These are phyloP conservation scores for Houttuynia cordata DNA, from an alignment of 164 flowering plant species.

Conservation along the genomic window DNA sequence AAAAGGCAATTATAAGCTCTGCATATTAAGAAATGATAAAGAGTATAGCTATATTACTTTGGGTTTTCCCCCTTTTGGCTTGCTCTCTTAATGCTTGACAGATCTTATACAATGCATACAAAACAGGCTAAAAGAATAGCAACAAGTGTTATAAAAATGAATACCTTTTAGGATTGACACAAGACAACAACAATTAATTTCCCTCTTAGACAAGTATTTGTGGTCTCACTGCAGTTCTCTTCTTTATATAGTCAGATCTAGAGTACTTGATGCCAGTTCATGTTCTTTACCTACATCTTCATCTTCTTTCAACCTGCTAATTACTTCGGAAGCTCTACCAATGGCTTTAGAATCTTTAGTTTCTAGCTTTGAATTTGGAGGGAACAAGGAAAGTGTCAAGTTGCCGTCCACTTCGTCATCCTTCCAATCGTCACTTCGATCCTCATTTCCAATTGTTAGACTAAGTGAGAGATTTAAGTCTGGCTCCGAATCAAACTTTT, in stretches of 20 bases:
- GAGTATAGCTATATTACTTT: too few relatives aligned
- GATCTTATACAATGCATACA: constrained; percentile 1
- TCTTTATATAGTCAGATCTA: constrained; percentile 85
- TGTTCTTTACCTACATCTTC: constrained; percentile 9
- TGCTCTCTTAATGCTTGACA: too few relatives aligned
- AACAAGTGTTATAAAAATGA: constrained; percentile 18
- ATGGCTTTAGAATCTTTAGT: background rate
- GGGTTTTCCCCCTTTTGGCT: too few relatives aligned
- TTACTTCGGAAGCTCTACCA: constrained; percentile 6
- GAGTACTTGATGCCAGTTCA: constrained; percentile 47
- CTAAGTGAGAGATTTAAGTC: constrained; percentile 49
- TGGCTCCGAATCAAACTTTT: constrained; percentile 21
- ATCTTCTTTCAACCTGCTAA: constrained; percentile 23
- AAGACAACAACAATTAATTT: constrained; percentile 7
- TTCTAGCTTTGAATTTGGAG: constrained; percentile 11
- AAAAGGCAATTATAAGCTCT: too few relatives aligned
- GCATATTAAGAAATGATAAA: too few relatives aligned
- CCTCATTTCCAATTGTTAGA: constrained; percentile 10
- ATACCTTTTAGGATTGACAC: constrained; percentile 8
- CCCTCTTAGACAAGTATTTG: constrained; percentile 44
- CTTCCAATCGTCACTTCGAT: constrained; percentile 3
- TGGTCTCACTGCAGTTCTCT: constrained; percentile 68
- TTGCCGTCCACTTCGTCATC: constrained; percentile 14
- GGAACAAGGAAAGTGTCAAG: constrained; percentile 37
- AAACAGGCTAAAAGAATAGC: constrained; percentile 6